A percentile compares a stretch with the other conserved stretches of the same genome.
Evolutionary conservation across 345 rosid species (phyloP).

Genomic region (Camelina neglecta): DNA sequence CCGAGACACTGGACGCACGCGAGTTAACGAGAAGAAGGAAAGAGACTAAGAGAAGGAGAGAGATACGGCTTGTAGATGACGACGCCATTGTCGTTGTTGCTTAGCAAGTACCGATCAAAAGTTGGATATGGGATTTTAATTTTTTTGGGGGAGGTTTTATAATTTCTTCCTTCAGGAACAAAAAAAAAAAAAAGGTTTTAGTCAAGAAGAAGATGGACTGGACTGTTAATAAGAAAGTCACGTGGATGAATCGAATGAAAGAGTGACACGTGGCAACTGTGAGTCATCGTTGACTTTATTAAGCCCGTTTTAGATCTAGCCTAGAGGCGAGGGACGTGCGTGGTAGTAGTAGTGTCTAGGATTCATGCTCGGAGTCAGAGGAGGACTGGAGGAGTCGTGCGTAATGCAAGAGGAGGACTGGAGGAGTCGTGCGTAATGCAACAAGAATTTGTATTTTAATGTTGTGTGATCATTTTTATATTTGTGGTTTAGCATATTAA

Average conservation of each 20-base stretch:
- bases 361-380: too few relatives aligned
- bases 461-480: too few relatives aligned
- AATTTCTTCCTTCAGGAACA: neutral
- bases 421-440: too few relatives aligned
- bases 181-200: neutral
- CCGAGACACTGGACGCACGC: conserved; percentile 28
- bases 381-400: too few relatives aligned
- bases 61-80: conserved; percentile 28
- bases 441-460: too few relatives aligned
- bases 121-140: neutral
- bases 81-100: conserved; percentile 43
- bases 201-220: neutral
- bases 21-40: conserved; percentile 28
- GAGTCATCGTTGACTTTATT: conserved; percentile 42
- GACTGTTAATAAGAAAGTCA: neutral
- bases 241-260: conserved; percentile 33
- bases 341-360: neutral
- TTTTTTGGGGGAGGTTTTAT: conserved; percentile 21
- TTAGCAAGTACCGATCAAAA: neutral
- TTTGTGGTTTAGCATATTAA: too few relatives aligned
- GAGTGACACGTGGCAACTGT: conserved; percentile 1
- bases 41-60: conserved; percentile 38
- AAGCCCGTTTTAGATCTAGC: neutral
- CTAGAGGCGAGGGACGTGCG: conserved; percentile 18
- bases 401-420: too few relatives aligned